Conservation (phyloP, 495 filamentous ascomycete species). For the Hypoxylon crocopeplum region DNA sequence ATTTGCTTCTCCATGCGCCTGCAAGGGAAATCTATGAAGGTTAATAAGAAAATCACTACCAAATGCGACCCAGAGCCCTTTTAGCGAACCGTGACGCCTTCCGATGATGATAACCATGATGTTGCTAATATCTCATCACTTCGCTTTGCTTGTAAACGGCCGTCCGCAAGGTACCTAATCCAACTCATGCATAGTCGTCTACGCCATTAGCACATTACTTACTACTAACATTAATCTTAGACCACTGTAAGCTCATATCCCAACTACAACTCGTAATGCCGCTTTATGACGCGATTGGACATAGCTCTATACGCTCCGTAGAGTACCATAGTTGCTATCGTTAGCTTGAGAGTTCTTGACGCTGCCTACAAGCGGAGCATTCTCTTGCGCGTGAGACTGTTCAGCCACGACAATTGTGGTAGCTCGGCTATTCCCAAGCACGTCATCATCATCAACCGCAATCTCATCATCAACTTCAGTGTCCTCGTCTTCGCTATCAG, state of each 20-base stretch:
- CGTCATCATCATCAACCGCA: slow-evolving; percentile 17
- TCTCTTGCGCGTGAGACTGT: neutral
- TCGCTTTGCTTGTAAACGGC: neutral
- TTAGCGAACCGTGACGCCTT: slow-evolving; percentile 34
- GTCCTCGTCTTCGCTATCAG: slow-evolving; percentile 50
- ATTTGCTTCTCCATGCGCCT: neutral
- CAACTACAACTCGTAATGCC: neutral
- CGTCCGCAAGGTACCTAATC: neutral
- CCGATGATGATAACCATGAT: slow-evolving; percentile 7
- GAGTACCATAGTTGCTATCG: slow-evolving; percentile 10
- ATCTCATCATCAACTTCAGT: slow-evolving; percentile 11
- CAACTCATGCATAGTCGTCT: slow-evolving; percentile 1
- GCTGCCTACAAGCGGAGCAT: neutral
- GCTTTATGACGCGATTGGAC: neutral
- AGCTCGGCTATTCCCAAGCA: slow-evolving; percentile 1
- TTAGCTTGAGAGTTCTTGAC: neutral
- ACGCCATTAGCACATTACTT: slow-evolving; percentile 5
- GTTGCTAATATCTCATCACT: neutral
- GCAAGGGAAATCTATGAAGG: neutral
- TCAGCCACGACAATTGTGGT: slow-evolving; percentile 11
- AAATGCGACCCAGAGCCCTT: slow-evolving; percentile 16
- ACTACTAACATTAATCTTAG: slow-evolving; percentile 8
- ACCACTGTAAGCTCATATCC: no score
- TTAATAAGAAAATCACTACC: neutral
- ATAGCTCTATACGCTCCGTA: neutral